Percentiles rank a stretch among this genome's conserved stretches.
Conservation (phyloP, 192 early-diverging fungal genomes). For the Backusella psychrophila region DNA sequence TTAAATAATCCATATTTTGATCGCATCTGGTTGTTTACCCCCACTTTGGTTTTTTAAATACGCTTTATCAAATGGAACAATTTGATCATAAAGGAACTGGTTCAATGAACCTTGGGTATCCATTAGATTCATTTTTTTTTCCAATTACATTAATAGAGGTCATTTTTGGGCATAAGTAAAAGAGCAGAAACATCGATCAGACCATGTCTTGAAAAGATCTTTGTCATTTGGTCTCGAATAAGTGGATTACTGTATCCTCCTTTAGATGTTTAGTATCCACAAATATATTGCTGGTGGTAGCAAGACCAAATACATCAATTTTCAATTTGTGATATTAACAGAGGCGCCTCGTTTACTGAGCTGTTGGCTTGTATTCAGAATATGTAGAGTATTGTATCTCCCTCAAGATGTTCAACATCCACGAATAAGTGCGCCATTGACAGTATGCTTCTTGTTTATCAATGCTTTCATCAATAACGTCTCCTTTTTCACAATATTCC, state of each 20-base stretch:
- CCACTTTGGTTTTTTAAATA: conserved; percentile 74
- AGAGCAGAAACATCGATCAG: conserved; percentile 83
- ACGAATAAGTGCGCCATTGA: too few relatives aligned
- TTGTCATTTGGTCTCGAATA: conserved; percentile 67
- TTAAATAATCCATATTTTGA: too few relatives aligned
- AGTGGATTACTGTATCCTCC: neutral
- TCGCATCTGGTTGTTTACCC: conserved; percentile 90
- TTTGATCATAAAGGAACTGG: conserved; percentile 88
- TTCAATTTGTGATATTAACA: conserved; percentile 20
- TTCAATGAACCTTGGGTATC: conserved; percentile 82
- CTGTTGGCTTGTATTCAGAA: too few relatives aligned
- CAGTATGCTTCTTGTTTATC: conserved; percentile 62
- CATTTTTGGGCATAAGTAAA: conserved; percentile 76
- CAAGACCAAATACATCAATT: conserved; percentile 78
- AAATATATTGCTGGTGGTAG: conserved; percentile 47
- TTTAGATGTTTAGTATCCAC: conserved; percentile 9
- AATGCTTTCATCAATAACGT: conserved; percentile 81
- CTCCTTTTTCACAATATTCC: conserved; percentile 96
- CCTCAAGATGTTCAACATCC: too few relatives aligned
- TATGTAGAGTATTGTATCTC: too few relatives aligned
- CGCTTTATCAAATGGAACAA: conserved; percentile 93
- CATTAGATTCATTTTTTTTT: too few relatives aligned
- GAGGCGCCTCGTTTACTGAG: too few relatives aligned
- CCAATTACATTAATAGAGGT: conserved; percentile 56
- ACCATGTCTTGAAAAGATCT: conserved; percentile 80